These are phyloP conservation scores for Deuterostichococcus epilithicus DNA, from an alignment of 139 green algal genomes.

Conservation along the genomic window DNA sequence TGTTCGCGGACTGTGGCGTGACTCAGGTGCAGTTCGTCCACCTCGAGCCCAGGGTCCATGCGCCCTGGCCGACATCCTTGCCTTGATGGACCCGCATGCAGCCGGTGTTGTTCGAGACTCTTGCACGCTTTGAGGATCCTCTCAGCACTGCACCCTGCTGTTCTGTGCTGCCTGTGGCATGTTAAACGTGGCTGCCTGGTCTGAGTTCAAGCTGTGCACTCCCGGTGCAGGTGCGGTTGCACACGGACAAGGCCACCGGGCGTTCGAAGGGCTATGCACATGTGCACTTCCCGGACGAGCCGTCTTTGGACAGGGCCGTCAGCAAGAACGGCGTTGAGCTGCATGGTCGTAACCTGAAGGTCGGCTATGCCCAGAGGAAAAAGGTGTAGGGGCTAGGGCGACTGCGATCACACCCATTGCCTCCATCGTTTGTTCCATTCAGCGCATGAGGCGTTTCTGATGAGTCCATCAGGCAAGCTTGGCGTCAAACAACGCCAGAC, in stretches of 20 bases:
- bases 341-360: constrained; percentile 53
- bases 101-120: no score
- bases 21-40: constrained; percentile 33
- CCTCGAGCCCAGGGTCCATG: no score
- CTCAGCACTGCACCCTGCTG: no score
- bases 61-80: no score
- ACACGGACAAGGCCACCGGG: constrained; percentile 76
- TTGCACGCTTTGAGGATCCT: no score
- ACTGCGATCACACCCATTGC: no score
- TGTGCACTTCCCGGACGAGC: constrained; percentile 74
- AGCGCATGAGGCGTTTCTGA: no score
- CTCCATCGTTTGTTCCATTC: no score
- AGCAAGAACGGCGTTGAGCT: constrained; percentile 50
- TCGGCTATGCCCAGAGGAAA: constrained; percentile 75
- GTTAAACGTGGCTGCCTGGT: not conserved
- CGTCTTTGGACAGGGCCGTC: constrained; percentile 58
- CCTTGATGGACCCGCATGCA: no score
- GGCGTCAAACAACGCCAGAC: no score
- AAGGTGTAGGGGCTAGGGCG: not conserved
- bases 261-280: constrained; percentile 80
- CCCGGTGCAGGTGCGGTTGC: constrained; percentile 44
- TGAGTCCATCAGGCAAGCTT: no score
- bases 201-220: not conserved
- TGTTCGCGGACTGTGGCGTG: constrained; percentile 61
- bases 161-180: not conserved